Evolutionary conservation across 2,329 filamentous ascomycete genomes (phyloP), one percentile per base, ranked within the genome.

Genomic region (Chaetomium olivaceum): DNA sequence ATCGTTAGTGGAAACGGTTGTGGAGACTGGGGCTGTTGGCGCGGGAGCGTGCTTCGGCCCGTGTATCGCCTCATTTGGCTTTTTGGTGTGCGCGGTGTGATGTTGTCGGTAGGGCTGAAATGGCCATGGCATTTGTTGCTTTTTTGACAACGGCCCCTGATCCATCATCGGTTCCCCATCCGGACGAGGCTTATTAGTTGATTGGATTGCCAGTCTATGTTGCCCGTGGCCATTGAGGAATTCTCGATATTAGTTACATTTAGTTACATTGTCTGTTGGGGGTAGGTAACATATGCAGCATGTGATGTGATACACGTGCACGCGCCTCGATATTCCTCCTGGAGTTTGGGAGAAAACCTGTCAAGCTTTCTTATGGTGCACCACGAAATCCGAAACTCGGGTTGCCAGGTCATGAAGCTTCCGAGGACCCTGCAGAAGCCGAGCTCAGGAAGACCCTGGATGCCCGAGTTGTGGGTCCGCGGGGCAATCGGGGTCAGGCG

Each of bases 11-110:
- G 60, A 29, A 51, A 61, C 54, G 12, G 31, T 39, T 29, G 43
- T 64, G 62, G 62, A 52, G 62, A 61, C 55, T 14, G 46, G 19
- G 62, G 59, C 27, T 60, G 58, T 48, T n/a, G 46, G 19, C 51
- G 12, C 39, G 58, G 55, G 60, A 62, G 54, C 57, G 59, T 66
- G 67, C 67, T 64, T 66, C 58, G 60, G 62, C 50, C 62, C 57
- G 64, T 21, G 57, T 63, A 62, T 67, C 59, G 60, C 65, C 62
- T 67, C 62, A 63, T 64, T 51, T 14, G 21, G 33, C 19, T 16
- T 36, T 57, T 36, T 21, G 8, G 14, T 14, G 39, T 50, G 27
- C 50, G 33, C 50, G 46, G 58, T 12, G 9, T 12, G 9, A 12
- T 36, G 11, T 9, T 36, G 11, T 9, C n/a, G 3, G 9, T 51